phyloP scores from a whole-genome alignment of 495 filamentous ascomycete species.

The Pyrenopolyporus hunteri region DNA sequence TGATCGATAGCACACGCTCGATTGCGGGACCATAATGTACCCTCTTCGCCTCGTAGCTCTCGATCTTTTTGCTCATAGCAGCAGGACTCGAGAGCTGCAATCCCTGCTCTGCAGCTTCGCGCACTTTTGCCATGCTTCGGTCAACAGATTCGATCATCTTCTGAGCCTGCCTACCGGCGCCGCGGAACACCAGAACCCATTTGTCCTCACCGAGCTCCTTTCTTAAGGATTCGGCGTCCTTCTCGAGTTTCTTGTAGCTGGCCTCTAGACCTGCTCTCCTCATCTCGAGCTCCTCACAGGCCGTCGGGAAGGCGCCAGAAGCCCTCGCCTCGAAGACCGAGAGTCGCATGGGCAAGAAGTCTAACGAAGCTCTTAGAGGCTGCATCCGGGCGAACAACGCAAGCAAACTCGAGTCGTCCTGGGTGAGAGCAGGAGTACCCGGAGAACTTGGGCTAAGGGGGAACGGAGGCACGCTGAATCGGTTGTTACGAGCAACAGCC shows the following conservation, averaged over 20 bases:
- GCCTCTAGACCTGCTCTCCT: conserved; percentile 72
- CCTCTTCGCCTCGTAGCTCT: conserved; percentile 95
- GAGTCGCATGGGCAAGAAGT: conserved; percentile 96
- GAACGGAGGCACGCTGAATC: conserved; percentile 69
- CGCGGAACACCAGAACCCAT: conserved; percentile 93
- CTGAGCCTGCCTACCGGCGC: conserved; percentile 88
- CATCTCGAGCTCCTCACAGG: conserved; percentile 84
- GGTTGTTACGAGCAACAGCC: conserved; percentile 60
- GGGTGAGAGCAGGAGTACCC: conserved; percentile 62
- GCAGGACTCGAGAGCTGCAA: conserved; percentile 71
- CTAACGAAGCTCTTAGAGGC: conserved; percentile 86
- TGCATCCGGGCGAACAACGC: conserved; percentile 94
- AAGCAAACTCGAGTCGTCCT: conserved; percentile 81
- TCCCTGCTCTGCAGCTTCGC: conserved; percentile 77
- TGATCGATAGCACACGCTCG: conserved; percentile 85
- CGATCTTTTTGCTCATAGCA: conserved; percentile 75
- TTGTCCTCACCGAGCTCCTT: conserved; percentile 92
- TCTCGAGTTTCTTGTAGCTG: conserved; percentile 80
- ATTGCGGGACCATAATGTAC: conserved; percentile 95
- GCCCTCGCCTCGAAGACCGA: conserved; percentile 82
- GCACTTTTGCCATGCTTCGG: conserved; percentile 79
- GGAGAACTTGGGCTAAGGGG: conserved; percentile 62
- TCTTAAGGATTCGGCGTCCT: conserved; percentile 82
- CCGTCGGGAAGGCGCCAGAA: conserved; percentile 77
- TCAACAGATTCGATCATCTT: conserved; percentile 95